Evolutionary conservation across 768 basidiomycete species (phyloP).

Genomic region (Leucosporidium creatinivorum): DNA sequence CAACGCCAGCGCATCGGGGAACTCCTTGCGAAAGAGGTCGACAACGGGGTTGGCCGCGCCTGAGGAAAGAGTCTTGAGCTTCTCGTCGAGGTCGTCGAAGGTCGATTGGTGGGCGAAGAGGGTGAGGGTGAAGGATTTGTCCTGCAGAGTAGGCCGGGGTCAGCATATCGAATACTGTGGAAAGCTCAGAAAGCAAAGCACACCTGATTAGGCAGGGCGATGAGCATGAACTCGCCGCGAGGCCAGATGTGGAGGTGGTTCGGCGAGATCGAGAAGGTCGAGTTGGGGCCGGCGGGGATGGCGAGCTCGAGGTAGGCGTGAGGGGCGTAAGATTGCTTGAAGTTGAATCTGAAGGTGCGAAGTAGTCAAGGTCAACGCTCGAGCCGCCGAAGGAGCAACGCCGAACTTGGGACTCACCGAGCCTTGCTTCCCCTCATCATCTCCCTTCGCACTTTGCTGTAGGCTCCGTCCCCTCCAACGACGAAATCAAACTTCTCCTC

Average conservation of each 20-base stretch:
- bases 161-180: slow-evolving; percentile 9
- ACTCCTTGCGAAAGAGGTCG: slow-evolving; percentile 66
- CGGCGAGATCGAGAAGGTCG: slow-evolving; percentile 74
- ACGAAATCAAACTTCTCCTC: slow-evolving; percentile 45
- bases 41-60: slow-evolving; percentile 10
- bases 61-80: slow-evolving; percentile 50
- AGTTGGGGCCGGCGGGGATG: slow-evolving; percentile 63
- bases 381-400: neutral
- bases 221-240: slow-evolving; percentile 97
- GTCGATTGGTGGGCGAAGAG: slow-evolving; percentile 64
- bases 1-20: slow-evolving; percentile 76
- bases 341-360: slow-evolving; percentile 62
- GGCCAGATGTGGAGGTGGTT: slow-evolving; percentile 99
- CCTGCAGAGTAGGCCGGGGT: slow-evolving; percentile 49
- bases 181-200: slow-evolving; percentile 42
- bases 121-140: slow-evolving; percentile 94
- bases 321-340: slow-evolving; percentile 86
- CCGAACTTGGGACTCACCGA: neutral
- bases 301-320: slow-evolving; percentile 95
- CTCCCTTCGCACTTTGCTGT: slow-evolving; percentile 82
- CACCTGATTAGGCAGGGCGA: slow-evolving; percentile 95
- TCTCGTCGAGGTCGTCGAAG: slow-evolving; percentile 57
- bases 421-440: slow-evolving; percentile 68
- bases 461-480: slow-evolving; percentile 88
- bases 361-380: neutral